phyloP scores from a whole-genome alignment of 2,329 filamentous ascomycete genomes.

The Phoma sp. region DNA sequence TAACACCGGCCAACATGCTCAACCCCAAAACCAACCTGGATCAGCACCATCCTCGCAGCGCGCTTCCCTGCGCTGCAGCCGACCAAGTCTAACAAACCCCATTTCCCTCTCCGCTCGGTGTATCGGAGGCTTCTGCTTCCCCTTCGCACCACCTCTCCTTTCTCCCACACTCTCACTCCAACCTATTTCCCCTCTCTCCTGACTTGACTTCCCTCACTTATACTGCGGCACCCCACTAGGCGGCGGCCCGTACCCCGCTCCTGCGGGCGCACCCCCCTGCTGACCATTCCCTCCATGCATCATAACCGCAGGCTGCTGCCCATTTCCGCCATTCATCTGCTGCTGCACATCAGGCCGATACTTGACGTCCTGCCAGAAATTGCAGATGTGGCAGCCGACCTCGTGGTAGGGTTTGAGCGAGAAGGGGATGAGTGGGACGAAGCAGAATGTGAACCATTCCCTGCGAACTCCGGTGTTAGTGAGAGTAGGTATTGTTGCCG shows the following conservation, averaged over 20 bases:
- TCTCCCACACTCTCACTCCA: too few relatives aligned
- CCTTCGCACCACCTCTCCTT: too few relatives aligned
- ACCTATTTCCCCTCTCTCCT: background rate
- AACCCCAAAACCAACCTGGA: too few relatives aligned
- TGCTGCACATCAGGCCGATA: constrained; percentile 48
- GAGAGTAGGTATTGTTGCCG: background rate
- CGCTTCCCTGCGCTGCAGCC: too few relatives aligned
- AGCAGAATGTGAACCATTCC: constrained; percentile 80
- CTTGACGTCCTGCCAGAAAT: constrained; percentile 69
- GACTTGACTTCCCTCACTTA: constrained; percentile 14
- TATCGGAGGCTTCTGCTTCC: too few relatives aligned
- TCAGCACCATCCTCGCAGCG: too few relatives aligned
- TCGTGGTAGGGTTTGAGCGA: constrained; percentile 64
- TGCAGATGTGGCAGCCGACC: constrained; percentile 75
- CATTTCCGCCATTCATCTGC: constrained; percentile 30
- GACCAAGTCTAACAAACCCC: too few relatives aligned
- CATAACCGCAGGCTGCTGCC: constrained; percentile 27
- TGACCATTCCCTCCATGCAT: constrained; percentile 30
- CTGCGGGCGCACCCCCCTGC: too few relatives aligned
- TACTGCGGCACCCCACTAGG: constrained; percentile 34
- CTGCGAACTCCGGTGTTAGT: constrained; percentile 21
- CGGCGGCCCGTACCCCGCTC: constrained; percentile 10
- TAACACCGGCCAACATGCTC: too few relatives aligned
- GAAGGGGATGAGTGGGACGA: constrained; percentile 75
- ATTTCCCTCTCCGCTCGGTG: too few relatives aligned